Base-by-base conservation (phyloP, 257 asterid genomes). In the Perilla frutescens region DNA sequence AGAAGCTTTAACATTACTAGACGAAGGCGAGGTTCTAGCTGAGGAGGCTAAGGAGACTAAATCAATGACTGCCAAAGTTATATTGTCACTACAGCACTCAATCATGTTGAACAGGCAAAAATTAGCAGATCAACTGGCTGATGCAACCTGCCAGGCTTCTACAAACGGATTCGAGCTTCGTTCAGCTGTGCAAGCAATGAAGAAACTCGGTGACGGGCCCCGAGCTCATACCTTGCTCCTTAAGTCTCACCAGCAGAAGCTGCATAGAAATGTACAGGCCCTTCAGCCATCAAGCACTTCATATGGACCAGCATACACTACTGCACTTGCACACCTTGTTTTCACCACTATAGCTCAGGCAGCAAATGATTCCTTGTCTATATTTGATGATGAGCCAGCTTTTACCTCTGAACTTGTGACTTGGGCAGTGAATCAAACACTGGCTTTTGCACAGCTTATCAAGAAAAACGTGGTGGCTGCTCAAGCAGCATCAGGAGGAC, bases 271-370 rank as follows among this genome's bases (percentile, higher is more conserved):
- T 57, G 71, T 80, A 71, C 94, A 84, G 80, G 71, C 79, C 34
- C 68, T 93, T 4, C 80, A 82, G 5, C 94, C 98, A 12, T 79
- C 91, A 2, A 87, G 79, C 58, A 77, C 80, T 50, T 79, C 92
- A 0, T 84, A 84, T 29, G 97, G 93, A 11, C 81, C 88, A 32
- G 91, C 91, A 4, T 91, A 89, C 72, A 84, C 94, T 41, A 84
- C 97, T 51, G 82, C 90, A 6, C 96, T 93, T 66, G 82, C 98
- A 0, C 97, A 91, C 80, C 84, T 89, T 0, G 87, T 90, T 48
- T 93, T 91, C 85, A 88, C 97, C 1, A 86, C 93, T 1, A 81
- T 93, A 14, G 97, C 97, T 26, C 97, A 91, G 70, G 97, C 96
- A 2, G 83, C 96, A 2, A 91, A 80, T 14, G 96, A 91, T 62